Evolutionary conservation across 768 basidiomycete genomes (phyloP), one percentile per base, ranked within the genome.

Genomic region (Inosperma sp.): DNA sequence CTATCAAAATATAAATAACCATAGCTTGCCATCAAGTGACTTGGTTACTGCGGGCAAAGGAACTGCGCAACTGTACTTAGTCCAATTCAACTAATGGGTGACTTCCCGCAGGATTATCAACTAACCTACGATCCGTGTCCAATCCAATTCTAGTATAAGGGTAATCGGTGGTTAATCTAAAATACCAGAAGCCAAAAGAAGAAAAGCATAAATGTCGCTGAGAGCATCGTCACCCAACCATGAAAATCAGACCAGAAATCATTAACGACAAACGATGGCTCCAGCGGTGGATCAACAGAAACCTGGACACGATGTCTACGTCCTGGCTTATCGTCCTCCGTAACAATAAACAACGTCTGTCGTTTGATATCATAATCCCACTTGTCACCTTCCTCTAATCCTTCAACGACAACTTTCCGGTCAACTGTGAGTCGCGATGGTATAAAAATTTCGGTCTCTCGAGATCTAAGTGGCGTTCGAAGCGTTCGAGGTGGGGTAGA

Each of bases 371-470:
- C 86, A 65, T 90, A 80, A 3, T 56, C 47, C 62, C 80, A 83
- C 17, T 58, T 62, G 51, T 86, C 84, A 0, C 67, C 74, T 4
- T 71, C 54, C 14, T 65, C 67, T 2, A 87, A 72, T 0, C 86
- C 84, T 22, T 72, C 65, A 0, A 93, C 77, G 13, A 80, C 58
- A 13, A 93, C 62, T 52, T 74, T 73, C 49, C 84, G 70, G 0
- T 76, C 78, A 14, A 74, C 76, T 1, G 81, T 73, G 30, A 92
- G 69, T 54, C 76, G 62, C 1, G 80, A 76, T 0, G 92, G 90
- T 6, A 91, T 56, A 68, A 84, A 95, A 25, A 94, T 81, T 67
- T 93, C 89, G n/a, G 90, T 91, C 60, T 87, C 82, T 40, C 73
- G 65, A n/a, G 82, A 75, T 21, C 62, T 68, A 25, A 82, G 64